Conservation (phyloP, 805 yeast genomes). For the Millerozyma acaciae region DNA sequence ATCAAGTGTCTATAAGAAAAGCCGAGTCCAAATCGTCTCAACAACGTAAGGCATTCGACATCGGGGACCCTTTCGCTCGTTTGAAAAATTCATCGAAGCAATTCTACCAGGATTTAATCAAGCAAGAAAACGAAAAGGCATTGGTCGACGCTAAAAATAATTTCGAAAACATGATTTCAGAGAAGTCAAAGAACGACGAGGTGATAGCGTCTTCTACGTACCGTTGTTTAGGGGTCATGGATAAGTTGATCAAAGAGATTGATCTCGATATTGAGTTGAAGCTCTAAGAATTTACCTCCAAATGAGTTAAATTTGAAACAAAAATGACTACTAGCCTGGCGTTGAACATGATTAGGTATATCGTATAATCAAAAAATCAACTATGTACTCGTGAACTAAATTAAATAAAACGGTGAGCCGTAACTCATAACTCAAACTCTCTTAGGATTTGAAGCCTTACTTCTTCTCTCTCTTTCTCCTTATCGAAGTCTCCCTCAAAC, state of each 20-base stretch:
- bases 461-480: slow-evolving; percentile 35
- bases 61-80: slow-evolving; percentile 80
- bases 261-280: slow-evolving; percentile 36
- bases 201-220: slow-evolving; percentile 49
- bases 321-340: too few relatives aligned
- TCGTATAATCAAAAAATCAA: too few relatives aligned
- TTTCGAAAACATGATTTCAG: slow-evolving; percentile 35
- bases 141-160: slow-evolving; percentile 49
- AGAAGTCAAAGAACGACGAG: slow-evolving; percentile 43
- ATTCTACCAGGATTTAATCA: slow-evolving; percentile 61
- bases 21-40: slow-evolving; percentile 71
- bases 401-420: too few relatives aligned
- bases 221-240: slow-evolving; percentile 56
- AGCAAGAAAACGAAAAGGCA: slow-evolving; percentile 57
- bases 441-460: slow-evolving; percentile 34
- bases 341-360: too few relatives aligned
- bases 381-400: too few relatives aligned
- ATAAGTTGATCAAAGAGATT: slow-evolving; percentile 43
- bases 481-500: slow-evolving; percentile 13
- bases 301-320: too few relatives aligned
- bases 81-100: slow-evolving; percentile 83
- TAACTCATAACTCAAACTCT: slow-evolving; percentile 25
- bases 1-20: slow-evolving; percentile 68
- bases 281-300: slow-evolving; percentile 1
- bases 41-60: slow-evolving; percentile 45